Percentiles rank a stretch among this genome's conserved stretches.
Evolutionary conservation across 2,329 filamentous ascomycete species (phyloP).

Genomic region (Fusarium oligoseptatum): DNA sequence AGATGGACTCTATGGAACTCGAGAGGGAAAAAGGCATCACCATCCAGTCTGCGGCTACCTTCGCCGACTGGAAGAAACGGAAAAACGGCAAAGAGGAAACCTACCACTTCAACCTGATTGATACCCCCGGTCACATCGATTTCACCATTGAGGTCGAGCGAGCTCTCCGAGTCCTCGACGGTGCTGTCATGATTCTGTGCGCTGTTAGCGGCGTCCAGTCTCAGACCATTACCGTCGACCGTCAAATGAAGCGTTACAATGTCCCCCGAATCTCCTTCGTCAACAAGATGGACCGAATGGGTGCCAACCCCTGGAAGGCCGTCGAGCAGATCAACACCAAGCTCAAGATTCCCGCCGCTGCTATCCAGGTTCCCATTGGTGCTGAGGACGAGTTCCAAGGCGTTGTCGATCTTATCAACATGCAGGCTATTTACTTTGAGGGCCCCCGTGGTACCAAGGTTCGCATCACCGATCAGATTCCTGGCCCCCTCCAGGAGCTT

Average conservation of each 20-base stretch:
- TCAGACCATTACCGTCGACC: constrained; percentile 97
- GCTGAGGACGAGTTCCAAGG: constrained; percentile 92
- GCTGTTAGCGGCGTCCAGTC: constrained; percentile 97
- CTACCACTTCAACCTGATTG: constrained; percentile 98
- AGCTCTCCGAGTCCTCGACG: constrained; percentile 92
- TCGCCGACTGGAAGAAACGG: constrained; percentile 94
- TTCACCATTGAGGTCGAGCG: constrained; percentile 99
- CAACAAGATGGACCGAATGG: constrained; percentile 99
- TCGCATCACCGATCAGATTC: constrained; percentile 82
- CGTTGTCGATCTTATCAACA: constrained; percentile 90
- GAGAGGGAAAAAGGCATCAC: constrained; percentile 99
- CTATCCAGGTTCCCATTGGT: constrained; percentile 94
- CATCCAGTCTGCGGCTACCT: constrained; percentile 97
- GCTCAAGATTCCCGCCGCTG: constrained; percentile 91
- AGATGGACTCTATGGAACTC: constrained; percentile 99
- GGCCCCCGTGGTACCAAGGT: constrained; percentile 85
- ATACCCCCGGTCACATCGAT: constrained; percentile 98
- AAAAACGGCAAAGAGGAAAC: constrained; percentile 85
- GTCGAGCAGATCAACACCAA: constrained; percentile 98
- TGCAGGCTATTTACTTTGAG: constrained; percentile 95
- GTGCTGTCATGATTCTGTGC: constrained; percentile 98
- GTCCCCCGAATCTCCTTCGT: constrained; percentile 95
- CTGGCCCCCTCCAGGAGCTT: constrained; percentile 80
- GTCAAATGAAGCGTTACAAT: constrained; percentile 99
- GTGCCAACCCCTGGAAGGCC: constrained; percentile 97